Conservation (phyloP, 495 filamentous ascomycete species). For the Penicillium coprophilum region DNA sequence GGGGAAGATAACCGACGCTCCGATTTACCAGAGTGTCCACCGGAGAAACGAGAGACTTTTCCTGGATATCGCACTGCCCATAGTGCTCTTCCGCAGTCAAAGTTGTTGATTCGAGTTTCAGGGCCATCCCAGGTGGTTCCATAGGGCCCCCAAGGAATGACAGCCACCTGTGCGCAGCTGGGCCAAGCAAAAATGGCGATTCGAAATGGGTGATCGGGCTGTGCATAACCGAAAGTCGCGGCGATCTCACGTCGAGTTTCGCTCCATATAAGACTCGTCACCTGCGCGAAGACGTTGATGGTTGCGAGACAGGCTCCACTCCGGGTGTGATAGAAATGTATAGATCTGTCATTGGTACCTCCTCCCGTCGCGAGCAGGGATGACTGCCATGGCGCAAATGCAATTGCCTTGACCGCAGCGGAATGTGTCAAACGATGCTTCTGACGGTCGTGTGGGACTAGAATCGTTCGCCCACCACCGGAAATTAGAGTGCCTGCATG, state of each 20-base stretch:
- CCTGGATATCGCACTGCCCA: constrained; percentile 52
- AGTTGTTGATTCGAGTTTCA: constrained; percentile 18
- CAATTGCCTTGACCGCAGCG: constrained; percentile 94
- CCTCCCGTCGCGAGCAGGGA: constrained; percentile 88
- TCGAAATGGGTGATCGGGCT: constrained; percentile 86
- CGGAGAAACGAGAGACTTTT: constrained; percentile 26
- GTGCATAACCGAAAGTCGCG: constrained; percentile 93
- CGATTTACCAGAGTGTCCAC: constrained; percentile 6
- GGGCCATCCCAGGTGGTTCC: constrained; percentile 72
- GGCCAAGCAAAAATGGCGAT: constrained; percentile 97
- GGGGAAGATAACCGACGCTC: constrained; percentile 16
- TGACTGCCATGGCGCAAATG: constrained; percentile 93
- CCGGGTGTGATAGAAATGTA: constrained; percentile 90
- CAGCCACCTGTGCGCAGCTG: constrained; percentile 81
- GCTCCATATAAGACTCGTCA: constrained; percentile 91
- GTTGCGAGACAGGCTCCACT: constrained; percentile 85
- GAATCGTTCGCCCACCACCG: constrained; percentile 29
- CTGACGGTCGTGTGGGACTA: constrained; percentile 52
- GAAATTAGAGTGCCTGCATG: constrained; percentile 32
- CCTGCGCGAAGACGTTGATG: constrained; percentile 90
- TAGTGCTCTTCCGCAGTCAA: constrained; percentile 44
- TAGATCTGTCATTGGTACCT: constrained; percentile 88
- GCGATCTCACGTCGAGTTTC: constrained; percentile 81
- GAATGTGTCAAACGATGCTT: constrained; percentile 75
- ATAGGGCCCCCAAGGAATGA: constrained; percentile 84